These are phyloP conservation scores for Barnettozyma hawaiiensis DNA, from an alignment of 1,139 yeast species.

Conservation along the genomic window DNA sequence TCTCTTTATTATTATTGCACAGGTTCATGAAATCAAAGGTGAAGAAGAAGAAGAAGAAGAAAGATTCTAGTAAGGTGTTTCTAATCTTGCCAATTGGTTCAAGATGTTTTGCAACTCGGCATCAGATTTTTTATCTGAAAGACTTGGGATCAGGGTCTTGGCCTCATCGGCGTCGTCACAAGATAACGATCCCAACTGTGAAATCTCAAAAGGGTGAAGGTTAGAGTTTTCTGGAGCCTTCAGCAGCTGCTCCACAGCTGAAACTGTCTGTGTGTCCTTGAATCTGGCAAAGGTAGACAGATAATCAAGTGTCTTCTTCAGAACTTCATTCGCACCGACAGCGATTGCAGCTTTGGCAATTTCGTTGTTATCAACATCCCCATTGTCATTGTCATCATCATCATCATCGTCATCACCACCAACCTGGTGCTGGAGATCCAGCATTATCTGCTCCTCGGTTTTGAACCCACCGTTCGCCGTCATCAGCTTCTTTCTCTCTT, in stretches of 20 bases:
- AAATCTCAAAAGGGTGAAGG: slow-evolving; percentile 92
- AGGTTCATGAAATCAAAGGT: not conserved
- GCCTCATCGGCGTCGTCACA: slow-evolving; percentile 99
- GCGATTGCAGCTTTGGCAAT: slow-evolving; percentile 66
- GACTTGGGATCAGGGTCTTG: slow-evolving; percentile 84
- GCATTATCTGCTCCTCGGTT: slow-evolving; percentile 21
- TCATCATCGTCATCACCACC: slow-evolving; percentile 34
- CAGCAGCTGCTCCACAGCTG: slow-evolving; percentile 84
- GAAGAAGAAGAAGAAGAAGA: too few species aligned
- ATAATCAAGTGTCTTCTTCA: slow-evolving; percentile 89
- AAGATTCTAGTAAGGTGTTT: slow-evolving; percentile 37
- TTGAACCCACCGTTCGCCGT: slow-evolving; percentile 33
- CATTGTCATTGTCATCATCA: slow-evolving; percentile 28
- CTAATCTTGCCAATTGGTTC: slow-evolving; percentile 74
- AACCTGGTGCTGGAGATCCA: slow-evolving; percentile 13
- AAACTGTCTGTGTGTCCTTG: slow-evolving; percentile 86
- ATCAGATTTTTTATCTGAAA: slow-evolving; percentile 73
- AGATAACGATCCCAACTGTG: slow-evolving; percentile 88
- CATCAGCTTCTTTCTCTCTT: slow-evolving; percentile 62
- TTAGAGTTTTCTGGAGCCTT: slow-evolving; percentile 52
- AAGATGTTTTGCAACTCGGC: slow-evolving; percentile 81
- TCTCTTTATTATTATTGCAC: not conserved
- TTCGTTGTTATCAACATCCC: slow-evolving; percentile 49
- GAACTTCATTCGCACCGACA: slow-evolving; percentile 57
- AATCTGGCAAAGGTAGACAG: slow-evolving; percentile 82